phyloP scores from a whole-genome alignment of 352 stramenopile genomes.

The Ophiocytium majus region DNA sequence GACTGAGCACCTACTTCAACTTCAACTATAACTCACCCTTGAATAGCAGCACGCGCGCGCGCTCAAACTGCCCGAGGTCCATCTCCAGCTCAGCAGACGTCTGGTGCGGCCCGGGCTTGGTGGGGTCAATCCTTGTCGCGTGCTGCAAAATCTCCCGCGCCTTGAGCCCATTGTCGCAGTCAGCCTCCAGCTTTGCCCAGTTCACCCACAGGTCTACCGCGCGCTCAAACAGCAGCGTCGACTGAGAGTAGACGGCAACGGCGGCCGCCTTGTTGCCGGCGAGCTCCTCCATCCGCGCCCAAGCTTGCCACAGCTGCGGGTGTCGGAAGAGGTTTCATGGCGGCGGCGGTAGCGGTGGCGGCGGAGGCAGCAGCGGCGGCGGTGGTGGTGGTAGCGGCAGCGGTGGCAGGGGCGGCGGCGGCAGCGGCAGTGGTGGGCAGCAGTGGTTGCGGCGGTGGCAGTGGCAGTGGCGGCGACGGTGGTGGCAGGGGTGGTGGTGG shows the following conservation, averaged over 20 bases:
- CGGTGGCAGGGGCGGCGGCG: no score
- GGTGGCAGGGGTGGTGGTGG: no score
- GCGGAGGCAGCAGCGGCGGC: no score
- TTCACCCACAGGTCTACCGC: conserved; percentile 1
- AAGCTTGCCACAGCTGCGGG: conserved; percentile 21
- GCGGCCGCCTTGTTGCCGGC: not conserved
- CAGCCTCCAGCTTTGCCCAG: conserved; percentile 15
- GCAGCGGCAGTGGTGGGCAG: no score
- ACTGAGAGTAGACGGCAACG: conserved; percentile 1
- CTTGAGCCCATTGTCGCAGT: not conserved
- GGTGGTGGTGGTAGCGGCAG: no score
- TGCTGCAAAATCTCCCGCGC: conserved; percentile 15
- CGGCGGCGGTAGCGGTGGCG: no score
- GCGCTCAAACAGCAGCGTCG: conserved; percentile 15
- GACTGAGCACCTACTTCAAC: no score
- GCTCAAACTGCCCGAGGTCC: conserved; percentile 6
- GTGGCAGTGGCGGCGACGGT: no score
- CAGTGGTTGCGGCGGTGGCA: no score
- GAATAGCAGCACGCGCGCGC: not conserved
- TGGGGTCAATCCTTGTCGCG: not conserved
- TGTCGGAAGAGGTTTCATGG: no score
- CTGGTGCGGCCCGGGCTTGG: not conserved
- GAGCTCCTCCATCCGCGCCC: conserved; percentile 19
- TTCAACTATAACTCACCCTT: not conserved
- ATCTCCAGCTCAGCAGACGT: not conserved